Conservation (phyloP, 306 rosid genomes). For the Acacia acuminata region DNA sequence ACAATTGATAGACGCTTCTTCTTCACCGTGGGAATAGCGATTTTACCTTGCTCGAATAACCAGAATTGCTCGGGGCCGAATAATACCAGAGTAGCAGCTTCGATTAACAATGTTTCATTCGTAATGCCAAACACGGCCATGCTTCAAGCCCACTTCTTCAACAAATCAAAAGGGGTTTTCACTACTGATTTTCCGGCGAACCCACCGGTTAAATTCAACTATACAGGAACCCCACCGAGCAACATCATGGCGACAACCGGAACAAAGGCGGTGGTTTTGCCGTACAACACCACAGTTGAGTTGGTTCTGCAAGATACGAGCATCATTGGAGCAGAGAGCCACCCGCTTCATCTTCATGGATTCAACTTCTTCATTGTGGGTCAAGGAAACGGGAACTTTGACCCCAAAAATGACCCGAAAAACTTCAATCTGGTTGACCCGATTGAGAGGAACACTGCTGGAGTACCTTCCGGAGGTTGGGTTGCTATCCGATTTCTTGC, state of each 20-base stretch:
- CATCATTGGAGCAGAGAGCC: constrained; percentile 70
- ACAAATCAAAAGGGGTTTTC: constrained; percentile 54
- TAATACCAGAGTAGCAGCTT: constrained; percentile 54
- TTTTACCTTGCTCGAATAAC: constrained; percentile 50
- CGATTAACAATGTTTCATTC: constrained; percentile 65
- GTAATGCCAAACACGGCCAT: constrained; percentile 67
- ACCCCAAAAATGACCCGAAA: constrained; percentile 58
- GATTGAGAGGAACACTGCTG: constrained; percentile 68
- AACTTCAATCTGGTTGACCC: constrained; percentile 72
- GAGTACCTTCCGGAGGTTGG: constrained; percentile 81
- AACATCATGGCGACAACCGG: constrained; percentile 53
- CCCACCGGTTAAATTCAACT: constrained; percentile 66
- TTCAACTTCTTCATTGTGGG: constrained; percentile 76
- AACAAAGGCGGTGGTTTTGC: constrained; percentile 55
- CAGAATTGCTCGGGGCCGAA: constrained; percentile 64
- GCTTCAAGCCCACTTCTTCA: constrained; percentile 76
- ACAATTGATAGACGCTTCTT: constrained; percentile 48
- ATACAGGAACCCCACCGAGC: constrained; percentile 67
- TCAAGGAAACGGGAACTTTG: constrained; percentile 65
- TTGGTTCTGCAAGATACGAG: constrained; percentile 70
- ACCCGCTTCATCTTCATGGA: constrained; percentile 85
- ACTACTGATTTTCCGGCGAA: constrained; percentile 66
- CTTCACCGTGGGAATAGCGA: constrained; percentile 70
- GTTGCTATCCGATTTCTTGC: constrained; percentile 68
- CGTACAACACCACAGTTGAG: constrained; percentile 64